Conservation (phyloP, 768 basidiomycete genomes). For the Clavulina sp. region DNA sequence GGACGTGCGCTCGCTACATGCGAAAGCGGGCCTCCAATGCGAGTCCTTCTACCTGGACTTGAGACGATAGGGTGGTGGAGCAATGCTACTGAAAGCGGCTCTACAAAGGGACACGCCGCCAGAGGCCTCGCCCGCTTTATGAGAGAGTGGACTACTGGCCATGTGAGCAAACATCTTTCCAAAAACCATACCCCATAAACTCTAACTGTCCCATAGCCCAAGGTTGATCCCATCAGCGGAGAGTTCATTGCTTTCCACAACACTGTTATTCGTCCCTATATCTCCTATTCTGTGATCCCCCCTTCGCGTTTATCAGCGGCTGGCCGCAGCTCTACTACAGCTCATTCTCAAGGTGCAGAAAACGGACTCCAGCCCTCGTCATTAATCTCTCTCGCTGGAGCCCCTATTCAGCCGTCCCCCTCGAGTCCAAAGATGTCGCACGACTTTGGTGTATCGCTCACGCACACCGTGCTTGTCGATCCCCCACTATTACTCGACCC, state of each 20-base stretch:
- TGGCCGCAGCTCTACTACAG: neutral
- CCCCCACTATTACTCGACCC: slow-evolving; percentile 23
- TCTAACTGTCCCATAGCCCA: slow-evolving; percentile 10
- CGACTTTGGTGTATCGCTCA: slow-evolving; percentile 22
- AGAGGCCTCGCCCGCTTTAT: neutral
- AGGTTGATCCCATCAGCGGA: slow-evolving; percentile 14
- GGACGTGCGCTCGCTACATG: slow-evolving; percentile 21
- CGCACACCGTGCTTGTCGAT: slow-evolving; percentile 23
- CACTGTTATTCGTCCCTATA: slow-evolving; percentile 14
- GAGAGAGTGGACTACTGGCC: neutral
- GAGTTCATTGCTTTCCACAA: slow-evolving; percentile 14
- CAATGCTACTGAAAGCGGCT: neutral
- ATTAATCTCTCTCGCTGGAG: neutral
- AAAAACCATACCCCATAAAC: neutral
- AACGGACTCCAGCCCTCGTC: neutral
- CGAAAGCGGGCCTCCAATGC: slow-evolving; percentile 22
- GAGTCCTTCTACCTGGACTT: slow-evolving; percentile 21
- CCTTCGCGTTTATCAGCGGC: neutral
- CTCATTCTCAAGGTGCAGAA: neutral
- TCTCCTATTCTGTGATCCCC: neutral
- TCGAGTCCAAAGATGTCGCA: slow-evolving; percentile 20
- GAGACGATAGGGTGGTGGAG: slow-evolving; percentile 20
- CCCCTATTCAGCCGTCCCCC: slow-evolving; percentile 9
- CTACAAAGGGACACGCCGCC: neutral
- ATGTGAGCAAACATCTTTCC: neutral